Base-by-base conservation (phyloP, 306 rosid genomes). In the Urtica urens region DNA sequence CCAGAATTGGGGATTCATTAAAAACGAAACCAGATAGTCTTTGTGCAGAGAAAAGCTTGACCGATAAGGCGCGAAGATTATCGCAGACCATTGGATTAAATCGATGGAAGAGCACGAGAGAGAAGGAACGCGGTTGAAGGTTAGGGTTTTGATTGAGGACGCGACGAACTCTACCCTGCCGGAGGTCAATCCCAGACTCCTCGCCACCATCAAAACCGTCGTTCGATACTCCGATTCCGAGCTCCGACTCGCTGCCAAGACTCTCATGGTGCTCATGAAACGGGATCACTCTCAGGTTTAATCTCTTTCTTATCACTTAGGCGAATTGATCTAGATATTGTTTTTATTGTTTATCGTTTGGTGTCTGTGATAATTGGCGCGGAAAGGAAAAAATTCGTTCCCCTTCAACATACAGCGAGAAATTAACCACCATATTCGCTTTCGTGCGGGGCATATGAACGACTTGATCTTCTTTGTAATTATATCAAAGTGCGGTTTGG, bases 271-370 rank as follows among this genome's bases (percentile, higher is more conserved):
- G 49, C 76, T 81, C 65, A 90, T 90, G 95, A 81, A 81, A 57
- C 84, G 81, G 55, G 79, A 81, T 23, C 99, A 90, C 66, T 70
- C 95, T 56, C 99, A 90, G 92, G 97, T 83, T 1, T 55, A 14
- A 24, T 42, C 21, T 21, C 17, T 47, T 55, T 25, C 29, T 33
- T 10, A 19, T 17, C 0, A 13, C 23, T 20, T 1, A 10, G 6
- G 14, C 30, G 40, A 23, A 27, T 12, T 24, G 14, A 6, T 34
- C 21, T 7, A 12, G 13, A 23, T 39, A 7, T 20, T 20, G 26
- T 33, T 5, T 35, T 23, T 45, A 35, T 12, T 4, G 16, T 22
- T 16, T 35, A 9, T 3, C 35, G 17, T 52, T 44, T 44, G 48
- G 34, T 46, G 37, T 4, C 26, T 7, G 42, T 9, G 68, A 63